phyloP scores from a whole-genome alignment of 2,329 filamentous ascomycete genomes.

The Verruconis gallopava region DNA sequence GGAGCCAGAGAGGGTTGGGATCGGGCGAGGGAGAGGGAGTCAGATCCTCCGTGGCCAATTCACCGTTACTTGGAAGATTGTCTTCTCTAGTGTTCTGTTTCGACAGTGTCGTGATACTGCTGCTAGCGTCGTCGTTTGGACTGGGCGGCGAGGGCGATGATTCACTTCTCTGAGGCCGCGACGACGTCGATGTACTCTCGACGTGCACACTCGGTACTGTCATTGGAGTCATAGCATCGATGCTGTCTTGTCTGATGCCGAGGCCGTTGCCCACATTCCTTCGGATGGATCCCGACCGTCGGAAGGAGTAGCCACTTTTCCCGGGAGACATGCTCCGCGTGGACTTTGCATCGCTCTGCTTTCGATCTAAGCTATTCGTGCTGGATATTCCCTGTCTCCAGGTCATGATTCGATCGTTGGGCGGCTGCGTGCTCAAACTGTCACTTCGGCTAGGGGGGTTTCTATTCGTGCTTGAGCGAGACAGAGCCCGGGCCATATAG shows the following conservation, averaged over 20 bases:
- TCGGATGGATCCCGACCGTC: neutral
- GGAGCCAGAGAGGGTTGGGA: constrained; percentile 34
- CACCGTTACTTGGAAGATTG: neutral
- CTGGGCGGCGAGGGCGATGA: neutral
- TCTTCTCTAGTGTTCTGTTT: too few relatives aligned
- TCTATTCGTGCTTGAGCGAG: constrained; percentile 18
- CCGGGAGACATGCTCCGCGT: constrained; percentile 7
- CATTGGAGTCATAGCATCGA: neutral
- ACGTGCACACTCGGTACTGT: neutral
- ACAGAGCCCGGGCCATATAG: constrained; percentile 22
- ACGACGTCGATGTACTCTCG: neutral
- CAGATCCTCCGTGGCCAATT: constrained; percentile 13
- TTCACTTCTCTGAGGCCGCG: neutral
- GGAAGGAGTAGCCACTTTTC: neutral
- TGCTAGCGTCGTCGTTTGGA: neutral
- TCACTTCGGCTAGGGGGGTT: constrained; percentile 32
- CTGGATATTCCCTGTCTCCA: constrained; percentile 65
- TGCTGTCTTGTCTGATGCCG: neutral
- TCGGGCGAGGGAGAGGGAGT: constrained; percentile 15
- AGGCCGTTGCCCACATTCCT: neutral
- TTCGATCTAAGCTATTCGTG: constrained; percentile 32
- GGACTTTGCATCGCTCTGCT: constrained; percentile 26
- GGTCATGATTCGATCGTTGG: constrained; percentile 67
- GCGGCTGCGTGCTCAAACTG: constrained; percentile 34
- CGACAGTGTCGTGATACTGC: too few relatives aligned